Conservation (phyloP, 2,329 filamentous ascomycete genomes). For the Nemania sp. region DNA sequence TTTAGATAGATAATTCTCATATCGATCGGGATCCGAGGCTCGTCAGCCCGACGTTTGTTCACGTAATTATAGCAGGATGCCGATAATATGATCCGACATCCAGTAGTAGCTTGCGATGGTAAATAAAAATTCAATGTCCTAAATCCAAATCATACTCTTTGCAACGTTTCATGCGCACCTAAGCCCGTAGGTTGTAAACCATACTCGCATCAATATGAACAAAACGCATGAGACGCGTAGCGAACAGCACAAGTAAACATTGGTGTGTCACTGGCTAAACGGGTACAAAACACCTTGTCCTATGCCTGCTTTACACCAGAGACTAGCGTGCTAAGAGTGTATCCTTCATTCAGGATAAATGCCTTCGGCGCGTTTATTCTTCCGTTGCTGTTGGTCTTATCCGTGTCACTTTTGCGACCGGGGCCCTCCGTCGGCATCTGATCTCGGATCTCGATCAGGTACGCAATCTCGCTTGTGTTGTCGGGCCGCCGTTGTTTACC, state of each 20-base stretch:
- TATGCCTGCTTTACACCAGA: not conserved
- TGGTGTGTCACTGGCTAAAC: conserved; percentile 12
- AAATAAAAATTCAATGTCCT: not conserved
- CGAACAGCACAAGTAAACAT: not conserved
- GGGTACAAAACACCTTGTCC: not conserved
- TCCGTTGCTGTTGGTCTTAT: conserved; percentile 10
- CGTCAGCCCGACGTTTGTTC: not conserved
- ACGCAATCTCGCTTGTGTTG: not conserved
- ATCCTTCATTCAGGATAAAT: conserved; percentile 21
- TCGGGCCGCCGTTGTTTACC: conserved; percentile 11
- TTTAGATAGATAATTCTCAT: conserved; percentile 31
- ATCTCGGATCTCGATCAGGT: not conserved
- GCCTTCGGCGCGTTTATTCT: conserved; percentile 11
- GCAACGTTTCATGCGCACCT: not conserved
- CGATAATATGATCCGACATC: not conserved
- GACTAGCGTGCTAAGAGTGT: not conserved
- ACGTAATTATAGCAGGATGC: not conserved
- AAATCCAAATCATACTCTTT: not conserved
- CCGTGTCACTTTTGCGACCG: not conserved
- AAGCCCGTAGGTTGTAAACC: not conserved
- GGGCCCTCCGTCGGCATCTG: not conserved
- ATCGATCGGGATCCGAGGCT: not conserved
- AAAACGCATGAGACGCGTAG: not conserved
- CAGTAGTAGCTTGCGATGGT: not conserved
- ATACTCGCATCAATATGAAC: not conserved